phyloP scores from a whole-genome alignment of 1,139 yeast genomes.

The Yamadazyma triangularis region DNA sequence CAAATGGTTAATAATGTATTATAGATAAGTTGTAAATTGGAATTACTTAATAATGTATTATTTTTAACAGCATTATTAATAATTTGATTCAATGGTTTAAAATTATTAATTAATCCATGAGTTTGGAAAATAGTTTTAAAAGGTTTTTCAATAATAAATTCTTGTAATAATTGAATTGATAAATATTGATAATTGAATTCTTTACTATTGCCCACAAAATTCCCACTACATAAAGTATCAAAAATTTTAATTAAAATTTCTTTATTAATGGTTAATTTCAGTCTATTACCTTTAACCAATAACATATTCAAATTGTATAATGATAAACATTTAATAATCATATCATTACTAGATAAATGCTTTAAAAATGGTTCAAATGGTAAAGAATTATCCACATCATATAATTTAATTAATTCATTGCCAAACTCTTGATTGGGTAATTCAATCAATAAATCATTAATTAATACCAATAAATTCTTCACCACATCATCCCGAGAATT shows the following conservation, averaged over 20 bases:
- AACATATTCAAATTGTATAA: constrained; percentile 43
- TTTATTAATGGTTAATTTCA: constrained; percentile 15
- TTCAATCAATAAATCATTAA: constrained; percentile 55
- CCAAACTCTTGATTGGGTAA: constrained; percentile 37
- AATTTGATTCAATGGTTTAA: constrained; percentile 47
- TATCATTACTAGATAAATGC: constrained; percentile 45
- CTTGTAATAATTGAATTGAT: constrained; percentile 64
- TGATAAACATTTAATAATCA: constrained; percentile 42
- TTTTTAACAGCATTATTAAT: constrained; percentile 30
- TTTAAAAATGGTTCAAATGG: constrained; percentile 56
- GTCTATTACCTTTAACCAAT: constrained; percentile 21
- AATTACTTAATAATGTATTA: constrained; percentile 23
- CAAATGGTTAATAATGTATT: constrained; percentile 73
- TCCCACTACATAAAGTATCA: constrained; percentile 40
- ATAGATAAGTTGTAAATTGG: constrained; percentile 81
- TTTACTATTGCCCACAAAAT: constrained; percentile 37
- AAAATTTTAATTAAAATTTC: constrained; percentile 40
- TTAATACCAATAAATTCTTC: constrained; percentile 65
- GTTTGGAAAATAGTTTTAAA: constrained; percentile 61
- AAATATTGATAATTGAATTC: constrained; percentile 56
- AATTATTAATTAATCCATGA: constrained; percentile 41
- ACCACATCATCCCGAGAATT: constrained; percentile 63
- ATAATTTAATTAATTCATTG: constrained; percentile 40
- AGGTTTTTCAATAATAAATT: constrained; percentile 52
- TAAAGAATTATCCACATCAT: constrained; percentile 42